Conservation (phyloP, 305 asterid species). For the Solanum hybrid region DNA sequence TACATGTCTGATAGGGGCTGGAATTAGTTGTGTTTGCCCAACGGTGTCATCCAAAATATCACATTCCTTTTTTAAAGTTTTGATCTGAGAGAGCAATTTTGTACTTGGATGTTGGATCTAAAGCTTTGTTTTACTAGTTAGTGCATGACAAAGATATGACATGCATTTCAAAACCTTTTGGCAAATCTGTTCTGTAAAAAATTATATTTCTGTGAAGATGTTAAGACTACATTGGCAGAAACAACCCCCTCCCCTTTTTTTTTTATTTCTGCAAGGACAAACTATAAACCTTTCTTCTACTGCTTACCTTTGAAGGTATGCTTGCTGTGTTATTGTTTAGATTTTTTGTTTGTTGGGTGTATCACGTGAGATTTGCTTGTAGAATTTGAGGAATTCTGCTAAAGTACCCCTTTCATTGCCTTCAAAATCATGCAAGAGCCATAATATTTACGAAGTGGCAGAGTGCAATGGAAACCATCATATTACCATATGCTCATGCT, state of each 20-base stretch:
- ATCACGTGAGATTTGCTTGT: neutral
- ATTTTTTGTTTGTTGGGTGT: neutral
- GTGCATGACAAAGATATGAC: neutral
- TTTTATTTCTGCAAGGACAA: neutral
- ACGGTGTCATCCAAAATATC: neutral
- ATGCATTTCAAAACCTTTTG: neutral
- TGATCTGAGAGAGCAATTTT: neutral
- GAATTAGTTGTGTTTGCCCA: neutral
- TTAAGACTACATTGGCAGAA: neutral
- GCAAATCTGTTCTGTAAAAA: neutral
- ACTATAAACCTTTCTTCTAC: neutral
- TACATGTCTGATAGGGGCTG: neutral
- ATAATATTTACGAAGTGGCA: neutral
- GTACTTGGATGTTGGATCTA: neutral
- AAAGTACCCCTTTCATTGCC: neutral
- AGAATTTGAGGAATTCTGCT: neutral
- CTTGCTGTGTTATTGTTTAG: neutral
- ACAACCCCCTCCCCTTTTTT: neutral
- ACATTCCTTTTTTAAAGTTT: neutral
- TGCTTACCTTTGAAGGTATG: neutral
- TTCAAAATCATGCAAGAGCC: neutral
- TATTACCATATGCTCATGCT: neutral
- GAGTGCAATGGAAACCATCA: neutral
- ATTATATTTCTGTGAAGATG: neutral
- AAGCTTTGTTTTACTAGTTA: neutral